phyloP scores from a whole-genome alignment of 768 basidiomycete species.

The Lactarius hengduanensis region DNA sequence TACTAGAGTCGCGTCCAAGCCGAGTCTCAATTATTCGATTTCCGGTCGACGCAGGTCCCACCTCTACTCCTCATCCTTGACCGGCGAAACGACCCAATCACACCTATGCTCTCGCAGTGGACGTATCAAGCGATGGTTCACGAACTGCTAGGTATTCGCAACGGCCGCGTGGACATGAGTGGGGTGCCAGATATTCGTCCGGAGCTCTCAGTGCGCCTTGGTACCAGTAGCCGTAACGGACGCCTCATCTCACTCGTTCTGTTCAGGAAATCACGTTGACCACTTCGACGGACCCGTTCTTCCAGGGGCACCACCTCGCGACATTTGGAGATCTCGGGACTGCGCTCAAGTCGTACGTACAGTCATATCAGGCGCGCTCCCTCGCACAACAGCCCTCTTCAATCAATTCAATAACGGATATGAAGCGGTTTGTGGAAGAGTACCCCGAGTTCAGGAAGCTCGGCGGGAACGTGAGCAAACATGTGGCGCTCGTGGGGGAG shows the following conservation, averaged over 20 bases:
- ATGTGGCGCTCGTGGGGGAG: conserved; percentile 95
- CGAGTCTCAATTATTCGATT: conserved; percentile 87
- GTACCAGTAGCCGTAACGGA: neutral
- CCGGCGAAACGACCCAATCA: conserved; percentile 95
- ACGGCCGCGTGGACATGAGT: conserved; percentile 85
- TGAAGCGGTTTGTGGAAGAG: conserved; percentile 97
- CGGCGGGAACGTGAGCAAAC: conserved; percentile 98
- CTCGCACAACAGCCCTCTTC: conserved; percentile 69
- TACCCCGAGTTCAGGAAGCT: conserved; percentile 97
- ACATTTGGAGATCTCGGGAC: conserved; percentile 97
- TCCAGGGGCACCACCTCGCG: conserved; percentile 82
- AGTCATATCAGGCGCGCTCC: conserved; percentile 87
- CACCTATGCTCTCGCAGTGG: conserved; percentile 95
- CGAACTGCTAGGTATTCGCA: conserved; percentile 89
- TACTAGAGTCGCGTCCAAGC: conserved; percentile 73
- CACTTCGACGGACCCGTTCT: conserved; percentile 90
- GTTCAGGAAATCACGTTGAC: conserved; percentile 90
- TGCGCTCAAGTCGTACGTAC: conserved; percentile 87
- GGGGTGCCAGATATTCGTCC: conserved; percentile 82
- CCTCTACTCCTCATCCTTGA: conserved; percentile 92
- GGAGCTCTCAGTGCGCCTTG: conserved; percentile 69
- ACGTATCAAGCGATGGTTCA: conserved; percentile 99
- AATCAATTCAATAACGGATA: conserved; percentile 93
- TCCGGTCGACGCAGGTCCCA: conserved; percentile 82
- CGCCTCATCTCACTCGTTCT: conserved; percentile 18